Base-by-base conservation (phyloP, 2,329 filamentous ascomycete species). In the Colletotrichum zoysiae region DNA sequence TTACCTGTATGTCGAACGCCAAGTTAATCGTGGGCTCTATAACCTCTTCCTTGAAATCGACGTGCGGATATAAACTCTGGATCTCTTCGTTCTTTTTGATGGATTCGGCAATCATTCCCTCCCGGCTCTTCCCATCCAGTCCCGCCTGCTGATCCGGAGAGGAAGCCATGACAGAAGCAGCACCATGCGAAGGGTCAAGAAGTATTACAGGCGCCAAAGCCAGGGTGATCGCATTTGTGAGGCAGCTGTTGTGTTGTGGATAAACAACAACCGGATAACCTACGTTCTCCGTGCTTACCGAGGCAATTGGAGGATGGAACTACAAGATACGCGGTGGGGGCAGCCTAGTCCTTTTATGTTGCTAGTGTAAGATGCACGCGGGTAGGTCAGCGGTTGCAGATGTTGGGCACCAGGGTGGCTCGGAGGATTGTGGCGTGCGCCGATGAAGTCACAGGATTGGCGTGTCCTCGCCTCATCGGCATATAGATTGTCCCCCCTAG, bases 1-100 rank as follows among this genome's bases (percentile, higher is more conserved):
- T 16, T 58, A 71, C 69, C 65, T 69, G 65, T 7, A 71, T 71
- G 26, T 71, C 69, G 40, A 69, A 71, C 2, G 65, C 59, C 12
- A 71, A 46, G 33, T 71, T 63, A 18, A 71, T 66, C 14, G 51
- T 56, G 3, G 69, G 69, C 5, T 71, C 69, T 8, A 71, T 40
- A 1, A 71, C 69, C 1, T 66, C 65, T 0, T 40, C 65, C 23
- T 60, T 71, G 69, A 71, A 71, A 5, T 71, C 65, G 16, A 71
- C 55, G 1, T 56, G 59, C 3, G 69, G 69, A 44, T 69, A 69
- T 11, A 64, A 40, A 2, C 42, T 59, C 38, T 64, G 69, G 5
- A 71, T 46, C 38, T 69, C 59, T 20, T 71, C 46, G 44, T 61
- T 67, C 20, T 60, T 64, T n/a, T 60, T 60, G 20, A 69, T 16